Evolutionary conservation across 1,139 yeast genomes (phyloP), one percentile per base, ranked within the genome.

Genomic region (Taphrina communis): DNA sequence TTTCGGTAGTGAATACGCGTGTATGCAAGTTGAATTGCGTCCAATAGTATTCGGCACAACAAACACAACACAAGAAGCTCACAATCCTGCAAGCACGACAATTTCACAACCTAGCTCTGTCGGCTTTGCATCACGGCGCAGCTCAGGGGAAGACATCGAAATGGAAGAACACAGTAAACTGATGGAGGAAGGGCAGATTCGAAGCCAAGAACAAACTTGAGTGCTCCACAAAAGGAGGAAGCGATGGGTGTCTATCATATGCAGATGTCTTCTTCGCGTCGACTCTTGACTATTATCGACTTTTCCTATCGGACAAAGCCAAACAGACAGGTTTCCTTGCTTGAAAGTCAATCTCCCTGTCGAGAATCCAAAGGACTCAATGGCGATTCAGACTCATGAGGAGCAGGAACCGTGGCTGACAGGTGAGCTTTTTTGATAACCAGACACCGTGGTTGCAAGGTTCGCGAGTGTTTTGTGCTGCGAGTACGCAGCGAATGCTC

Each of bases 1-100:
- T 25, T 68, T 68, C 56, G 70, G 69, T 12, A 70, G 70, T 11
- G 70, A 68, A 25, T 68, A 57, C 46, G 66, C 63, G 51, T 68
- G 70, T 36, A 68, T 68, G 70, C 65, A 46, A 39, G 21, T 50
- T 14, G 70, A 68, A 41, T 31, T 68, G 12, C 46, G 44, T 14
- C 70, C 70, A 42, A 65, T 68, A 35, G 38, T 41, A 0, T 68
- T 68, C 44, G 70, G 70, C 39, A 9, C 59, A n/a, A 2, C 53
- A 25, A 14, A 19, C 19, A 38, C 48, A 50, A 11, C 53, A 50
- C 9, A 7, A 35, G 53, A 21, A 11, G 8, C 35, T 25, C 2
- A 5, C 9, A 11, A 50, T 8, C n/a, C 36, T n/a, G 36, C 8
- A 31, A 50, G 31, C n/a, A 21, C 31, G 8, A 8, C 53, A 35